A percentile compares a stretch with the other conserved stretches of the same genome.
Evolutionary conservation across 495 filamentous ascomycete species (phyloP).

Genomic region (Aspergillus carlsbadensis): DNA sequence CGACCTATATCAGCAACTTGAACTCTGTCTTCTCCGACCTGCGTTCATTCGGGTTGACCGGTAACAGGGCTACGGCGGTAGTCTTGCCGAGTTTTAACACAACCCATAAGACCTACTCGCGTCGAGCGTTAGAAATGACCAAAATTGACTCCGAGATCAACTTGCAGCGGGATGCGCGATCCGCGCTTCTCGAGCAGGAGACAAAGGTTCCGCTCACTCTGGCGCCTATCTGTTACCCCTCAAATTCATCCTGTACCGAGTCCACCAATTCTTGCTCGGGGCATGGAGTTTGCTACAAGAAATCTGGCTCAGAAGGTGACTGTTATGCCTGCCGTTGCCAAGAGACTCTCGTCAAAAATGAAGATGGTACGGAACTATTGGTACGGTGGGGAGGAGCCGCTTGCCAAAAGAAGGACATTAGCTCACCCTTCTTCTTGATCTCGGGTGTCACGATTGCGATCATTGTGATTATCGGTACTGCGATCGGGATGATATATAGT

Average conservation of each 20-base stretch:
- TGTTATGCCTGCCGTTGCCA: constrained; percentile 81
- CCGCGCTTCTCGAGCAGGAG: not conserved
- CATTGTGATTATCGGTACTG: constrained; percentile 57
- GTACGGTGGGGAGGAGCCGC: constrained; percentile 75
- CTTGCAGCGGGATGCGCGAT: not conserved
- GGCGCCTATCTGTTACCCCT: constrained; percentile 59
- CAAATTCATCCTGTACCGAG: constrained; percentile 56
- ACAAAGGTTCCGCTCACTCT: not conserved
- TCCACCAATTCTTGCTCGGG: constrained; percentile 71
- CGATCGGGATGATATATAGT: constrained; percentile 71
- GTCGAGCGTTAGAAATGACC: not conserved
- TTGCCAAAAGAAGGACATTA: constrained; percentile 92
- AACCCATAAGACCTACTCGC: not conserved
- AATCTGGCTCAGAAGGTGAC: constrained; percentile 46
- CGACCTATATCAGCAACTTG: constrained; percentile 12
- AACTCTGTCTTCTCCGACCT: constrained; percentile 24
- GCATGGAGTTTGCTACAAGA: constrained; percentile 69
- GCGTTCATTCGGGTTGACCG: constrained; percentile 14
- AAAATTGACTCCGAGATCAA: not conserved
- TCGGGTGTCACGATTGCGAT: constrained; percentile 65
- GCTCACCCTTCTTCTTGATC: constrained; percentile 82
- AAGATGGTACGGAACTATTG: constrained; percentile 48
- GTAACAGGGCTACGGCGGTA: constrained; percentile 24
- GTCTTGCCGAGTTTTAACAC: constrained; percentile 15
- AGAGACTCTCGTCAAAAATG: constrained; percentile 45